A percentile compares a stretch with the other conserved stretches of the same genome.
phyloP scores from a whole-genome alignment of 2,329 filamentous ascomycete genomes.

The Fusarium odoratissimum region DNA sequence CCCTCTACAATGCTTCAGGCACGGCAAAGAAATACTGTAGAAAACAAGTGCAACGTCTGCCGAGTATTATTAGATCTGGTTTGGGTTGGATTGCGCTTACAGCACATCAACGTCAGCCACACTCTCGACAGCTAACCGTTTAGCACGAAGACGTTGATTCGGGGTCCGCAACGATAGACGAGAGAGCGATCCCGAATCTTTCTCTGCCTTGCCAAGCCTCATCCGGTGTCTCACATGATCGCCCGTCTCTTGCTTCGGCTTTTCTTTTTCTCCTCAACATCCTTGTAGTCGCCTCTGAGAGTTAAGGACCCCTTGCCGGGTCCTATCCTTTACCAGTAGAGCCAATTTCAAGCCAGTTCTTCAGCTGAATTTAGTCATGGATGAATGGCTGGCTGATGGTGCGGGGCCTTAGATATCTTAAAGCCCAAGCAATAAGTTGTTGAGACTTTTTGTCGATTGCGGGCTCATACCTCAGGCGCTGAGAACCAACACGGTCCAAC shows the following conservation, averaged over 20 bases:
- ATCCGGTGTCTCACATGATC: conserved; percentile 7
- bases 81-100: neutral
- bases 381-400: conserved; percentile 6
- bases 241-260: neutral
- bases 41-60: conserved; percentile 2
- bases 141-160: neutral
- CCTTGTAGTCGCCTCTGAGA: neutral
- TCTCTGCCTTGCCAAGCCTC: conserved; percentile 7
- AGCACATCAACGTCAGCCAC: conserved; percentile 8
- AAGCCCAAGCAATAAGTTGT: neutral
- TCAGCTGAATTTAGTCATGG: neutral
- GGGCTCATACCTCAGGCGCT: conserved; percentile 35
- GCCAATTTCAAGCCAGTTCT: neutral
- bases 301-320: neutral
- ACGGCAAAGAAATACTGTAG: neutral
- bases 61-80: conserved; percentile 23
- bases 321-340: neutral
- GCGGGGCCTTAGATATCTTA: conserved; percentile 8
- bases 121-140: neutral
- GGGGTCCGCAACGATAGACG: neutral
- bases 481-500: conserved; percentile 20
- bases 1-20: neutral
- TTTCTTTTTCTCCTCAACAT: conserved; percentile 13
- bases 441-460: conserved; percentile 9
- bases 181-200: neutral